Percentiles rank a stretch among this genome's conserved stretches.
phyloP scores from a whole-genome alignment of 2,329 filamentous ascomycete genomes.

The Aspergillus sp. region DNA sequence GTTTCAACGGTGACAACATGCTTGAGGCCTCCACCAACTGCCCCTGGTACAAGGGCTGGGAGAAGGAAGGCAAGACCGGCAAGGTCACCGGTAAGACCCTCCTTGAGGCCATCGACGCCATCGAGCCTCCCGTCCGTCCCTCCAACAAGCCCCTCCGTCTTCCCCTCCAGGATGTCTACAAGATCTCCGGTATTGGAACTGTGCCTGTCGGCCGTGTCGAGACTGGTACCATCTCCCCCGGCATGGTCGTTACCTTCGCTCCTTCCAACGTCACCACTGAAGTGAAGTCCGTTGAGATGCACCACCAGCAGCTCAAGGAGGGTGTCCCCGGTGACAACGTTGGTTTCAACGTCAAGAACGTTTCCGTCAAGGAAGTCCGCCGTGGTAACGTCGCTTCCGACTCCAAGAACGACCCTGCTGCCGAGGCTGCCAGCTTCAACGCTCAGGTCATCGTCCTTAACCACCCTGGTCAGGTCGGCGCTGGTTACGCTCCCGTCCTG shows the following conservation, averaged over 20 bases:
- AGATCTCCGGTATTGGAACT: slow-evolving; percentile 99
- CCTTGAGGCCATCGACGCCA: slow-evolving; percentile 95
- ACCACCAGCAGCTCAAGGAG: slow-evolving; percentile 97
- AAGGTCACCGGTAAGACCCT: slow-evolving; percentile 94
- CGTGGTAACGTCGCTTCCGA: slow-evolving; percentile 99
- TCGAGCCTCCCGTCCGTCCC: slow-evolving; percentile 86
- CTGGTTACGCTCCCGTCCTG: slow-evolving; percentile 96
- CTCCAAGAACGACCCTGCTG: slow-evolving; percentile 98
- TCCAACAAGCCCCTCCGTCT: slow-evolving; percentile 99
- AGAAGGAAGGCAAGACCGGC: slow-evolving; percentile 90
- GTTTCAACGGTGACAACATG: slow-evolving; percentile 99
- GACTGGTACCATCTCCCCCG: slow-evolving; percentile 89
- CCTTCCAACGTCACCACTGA: slow-evolving; percentile 99
- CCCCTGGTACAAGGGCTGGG: slow-evolving; percentile 99
- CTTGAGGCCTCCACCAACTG: slow-evolving; percentile 80
- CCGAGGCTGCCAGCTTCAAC: slow-evolving; percentile 87
- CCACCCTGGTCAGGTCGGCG: slow-evolving; percentile 99
- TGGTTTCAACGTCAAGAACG: slow-evolving; percentile 99
- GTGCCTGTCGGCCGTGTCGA: slow-evolving; percentile 99
- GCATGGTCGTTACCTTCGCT: slow-evolving; percentile 90
- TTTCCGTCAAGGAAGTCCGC: slow-evolving; percentile 99
- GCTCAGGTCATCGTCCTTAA: slow-evolving; percentile 99
- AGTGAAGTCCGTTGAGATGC: slow-evolving; percentile 99
- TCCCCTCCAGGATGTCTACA: slow-evolving; percentile 99
- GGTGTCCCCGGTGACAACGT: slow-evolving; percentile 99